phyloP scores from a whole-genome alignment of 768 basidiomycete genomes.

The Udeniomyces megalosporus region DNA sequence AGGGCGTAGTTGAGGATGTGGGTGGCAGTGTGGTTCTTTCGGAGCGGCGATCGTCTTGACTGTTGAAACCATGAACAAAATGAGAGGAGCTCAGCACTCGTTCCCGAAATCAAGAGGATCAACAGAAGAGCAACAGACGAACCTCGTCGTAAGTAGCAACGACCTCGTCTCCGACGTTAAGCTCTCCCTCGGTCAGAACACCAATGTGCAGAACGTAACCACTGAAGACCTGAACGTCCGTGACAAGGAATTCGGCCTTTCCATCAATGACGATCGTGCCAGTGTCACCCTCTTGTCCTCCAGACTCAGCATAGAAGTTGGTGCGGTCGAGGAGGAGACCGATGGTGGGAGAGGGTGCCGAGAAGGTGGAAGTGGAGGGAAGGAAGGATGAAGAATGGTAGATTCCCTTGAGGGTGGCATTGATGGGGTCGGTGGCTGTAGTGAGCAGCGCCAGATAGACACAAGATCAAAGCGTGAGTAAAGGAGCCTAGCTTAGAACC shows the following conservation, averaged over 20 bases:
- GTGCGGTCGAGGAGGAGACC: slow-evolving; percentile 82
- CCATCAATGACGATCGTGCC: slow-evolving; percentile 89
- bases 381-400: slow-evolving; percentile 67
- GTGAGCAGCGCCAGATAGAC: neutral
- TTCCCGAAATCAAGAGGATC: neutral
- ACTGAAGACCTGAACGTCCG: slow-evolving; percentile 81
- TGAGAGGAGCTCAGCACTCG: neutral
- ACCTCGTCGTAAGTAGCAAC: slow-evolving; percentile 88
- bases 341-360: slow-evolving; percentile 45
- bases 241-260: slow-evolving; percentile 78
- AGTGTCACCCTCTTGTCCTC: slow-evolving; percentile 93
- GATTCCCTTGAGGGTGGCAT: slow-evolving; percentile 60
- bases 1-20: slow-evolving; percentile 92
- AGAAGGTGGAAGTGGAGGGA: slow-evolving; percentile 37
- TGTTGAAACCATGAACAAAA: slow-evolving; percentile 26
- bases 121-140: slow-evolving; percentile 16
- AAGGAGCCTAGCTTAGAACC: neutral
- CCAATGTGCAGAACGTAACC: slow-evolving; percentile 94
- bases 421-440: slow-evolving; percentile 59
- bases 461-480: neutral
- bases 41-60: slow-evolving; percentile 84
- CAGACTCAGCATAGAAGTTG: slow-evolving; percentile 92
- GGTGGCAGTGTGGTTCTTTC: slow-evolving; percentile 96
- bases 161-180: slow-evolving; percentile 63
- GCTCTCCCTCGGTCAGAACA: slow-evolving; percentile 66